Evolutionary conservation across 2,329 filamentous ascomycete species (phyloP).

Genomic region (Venturia effusa): DNA sequence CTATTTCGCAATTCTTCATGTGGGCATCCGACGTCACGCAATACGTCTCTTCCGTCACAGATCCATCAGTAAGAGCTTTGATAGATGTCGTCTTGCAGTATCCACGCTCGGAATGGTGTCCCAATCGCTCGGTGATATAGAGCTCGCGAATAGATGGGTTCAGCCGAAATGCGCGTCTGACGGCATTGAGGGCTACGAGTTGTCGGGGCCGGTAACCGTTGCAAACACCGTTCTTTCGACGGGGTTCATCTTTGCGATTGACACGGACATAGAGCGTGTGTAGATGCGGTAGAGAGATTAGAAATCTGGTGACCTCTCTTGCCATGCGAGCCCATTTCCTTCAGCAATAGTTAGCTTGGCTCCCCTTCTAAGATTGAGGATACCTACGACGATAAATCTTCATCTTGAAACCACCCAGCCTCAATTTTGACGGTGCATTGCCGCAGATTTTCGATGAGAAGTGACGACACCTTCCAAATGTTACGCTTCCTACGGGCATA

Average conservation of each 20-base stretch:
- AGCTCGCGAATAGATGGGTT: not conserved
- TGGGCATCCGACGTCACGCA: not conserved
- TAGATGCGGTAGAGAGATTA: not conserved
- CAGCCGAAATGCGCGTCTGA: not conserved
- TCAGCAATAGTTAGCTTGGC: not conserved
- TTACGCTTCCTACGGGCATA: too few relatives aligned
- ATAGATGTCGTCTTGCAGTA: not conserved
- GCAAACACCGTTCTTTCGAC: not conserved
- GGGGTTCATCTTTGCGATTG: not conserved
- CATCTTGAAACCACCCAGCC: not conserved
- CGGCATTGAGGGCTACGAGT: not conserved
- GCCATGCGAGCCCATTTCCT: not conserved
- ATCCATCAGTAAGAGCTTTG: not conserved
- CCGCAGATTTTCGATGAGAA: not conserved
- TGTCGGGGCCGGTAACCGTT: not conserved
- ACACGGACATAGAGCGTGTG: not conserved
- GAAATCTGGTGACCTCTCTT: not conserved
- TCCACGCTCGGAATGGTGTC: not conserved
- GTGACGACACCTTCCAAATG: not conserved
- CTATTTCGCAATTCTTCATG: not conserved
- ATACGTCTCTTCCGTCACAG: not conserved
- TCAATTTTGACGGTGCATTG: not conserved
- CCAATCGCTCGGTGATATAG: not conserved
- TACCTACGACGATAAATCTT: not conserved
- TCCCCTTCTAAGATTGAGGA: not conserved